Percentiles rank a stretch among this genome's conserved stretches.
Conservation (phyloP, 164 flowering plant species). For the Euptelea pleiosperma region DNA sequence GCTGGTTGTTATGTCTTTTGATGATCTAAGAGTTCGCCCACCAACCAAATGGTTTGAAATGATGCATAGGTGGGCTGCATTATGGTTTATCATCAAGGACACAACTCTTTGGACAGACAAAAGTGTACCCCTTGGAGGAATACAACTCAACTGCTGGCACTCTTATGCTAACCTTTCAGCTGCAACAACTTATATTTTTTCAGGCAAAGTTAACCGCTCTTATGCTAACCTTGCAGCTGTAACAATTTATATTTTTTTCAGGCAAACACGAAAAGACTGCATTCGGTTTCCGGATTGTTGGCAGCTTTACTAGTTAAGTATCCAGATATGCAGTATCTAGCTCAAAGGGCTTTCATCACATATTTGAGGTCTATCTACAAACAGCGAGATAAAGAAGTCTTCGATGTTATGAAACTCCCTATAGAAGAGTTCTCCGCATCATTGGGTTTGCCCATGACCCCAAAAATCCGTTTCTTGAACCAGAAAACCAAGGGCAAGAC, state of each 20-base stretch:
- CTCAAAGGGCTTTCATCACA: conserved; percentile 77
- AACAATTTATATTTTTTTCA: conserved; percentile 24
- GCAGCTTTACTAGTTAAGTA: conserved; percentile 65
- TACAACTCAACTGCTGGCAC: too few relatives aligned
- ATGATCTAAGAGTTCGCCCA: not conserved
- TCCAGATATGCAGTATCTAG: conserved; percentile 54
- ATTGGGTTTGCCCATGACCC: conserved; percentile 81
- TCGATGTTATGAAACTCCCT: conserved; percentile 68
- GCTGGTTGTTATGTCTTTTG: not conserved
- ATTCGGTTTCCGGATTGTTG: conserved; percentile 58
- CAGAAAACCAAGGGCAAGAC: conserved; percentile 35
- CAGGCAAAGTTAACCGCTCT: conserved; percentile 36
- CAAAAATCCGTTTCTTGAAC: conserved; percentile 66
- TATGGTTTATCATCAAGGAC: not conserved
- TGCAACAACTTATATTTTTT: conserved; percentile 6
- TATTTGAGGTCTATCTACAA: conserved; percentile 70
- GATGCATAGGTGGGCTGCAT: not conserved
- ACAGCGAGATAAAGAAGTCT: conserved; percentile 68
- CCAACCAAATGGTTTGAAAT: not conserved
- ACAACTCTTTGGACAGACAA: not conserved
- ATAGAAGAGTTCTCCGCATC: conserved; percentile 82
- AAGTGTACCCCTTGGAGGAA: not conserved
- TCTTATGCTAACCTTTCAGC: not conserved
- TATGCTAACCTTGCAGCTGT: not conserved
- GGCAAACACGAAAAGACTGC: conserved; percentile 62